Evolutionary conservation across 2,329 filamentous ascomycete genomes (phyloP).

Genomic region (Venturia aucupariae): DNA sequence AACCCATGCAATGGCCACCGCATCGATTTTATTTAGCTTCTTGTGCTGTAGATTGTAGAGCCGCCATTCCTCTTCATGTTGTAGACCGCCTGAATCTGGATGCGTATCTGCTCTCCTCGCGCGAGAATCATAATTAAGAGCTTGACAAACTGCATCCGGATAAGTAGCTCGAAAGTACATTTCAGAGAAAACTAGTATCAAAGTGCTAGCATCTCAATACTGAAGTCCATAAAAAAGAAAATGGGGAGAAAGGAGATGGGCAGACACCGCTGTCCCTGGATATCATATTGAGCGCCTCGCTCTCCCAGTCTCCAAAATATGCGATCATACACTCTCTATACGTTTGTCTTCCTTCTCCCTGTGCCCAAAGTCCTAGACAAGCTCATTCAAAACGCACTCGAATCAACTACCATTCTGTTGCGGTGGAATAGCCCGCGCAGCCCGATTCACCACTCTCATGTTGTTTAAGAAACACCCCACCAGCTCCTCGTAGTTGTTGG

Average conservation of each 20-base stretch:
- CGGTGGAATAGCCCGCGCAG: neutral
- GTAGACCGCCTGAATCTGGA: no score
- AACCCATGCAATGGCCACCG: no score
- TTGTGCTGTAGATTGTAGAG: no score
- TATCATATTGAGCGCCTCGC: constrained; percentile 6
- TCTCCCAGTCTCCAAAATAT: neutral
- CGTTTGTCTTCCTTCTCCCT: no score
- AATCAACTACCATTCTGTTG: neutral
- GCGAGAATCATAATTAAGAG: no score
- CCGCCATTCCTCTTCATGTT: no score
- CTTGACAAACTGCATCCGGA: no score
- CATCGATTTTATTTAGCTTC: no score
- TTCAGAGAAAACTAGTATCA: no score
- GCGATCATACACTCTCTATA: neutral
- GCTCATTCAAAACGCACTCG: neutral
- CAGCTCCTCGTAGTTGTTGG: constrained; percentile 55
- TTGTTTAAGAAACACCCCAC: constrained; percentile 71
- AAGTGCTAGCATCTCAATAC: neutral
- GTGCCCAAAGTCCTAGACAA: neutral
- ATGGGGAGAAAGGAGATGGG: neutral
- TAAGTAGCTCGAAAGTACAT: no score
- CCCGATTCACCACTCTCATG: constrained; percentile 43
- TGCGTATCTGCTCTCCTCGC: no score
- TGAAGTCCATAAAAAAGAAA: neutral
- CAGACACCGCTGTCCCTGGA: constrained; percentile 1